Percentiles rank a stretch among this genome's conserved stretches.
These are phyloP conservation scores for Metschnikowia amazonensis DNA, from an alignment of 805 yeast genomes.

Conservation along the genomic window DNA sequence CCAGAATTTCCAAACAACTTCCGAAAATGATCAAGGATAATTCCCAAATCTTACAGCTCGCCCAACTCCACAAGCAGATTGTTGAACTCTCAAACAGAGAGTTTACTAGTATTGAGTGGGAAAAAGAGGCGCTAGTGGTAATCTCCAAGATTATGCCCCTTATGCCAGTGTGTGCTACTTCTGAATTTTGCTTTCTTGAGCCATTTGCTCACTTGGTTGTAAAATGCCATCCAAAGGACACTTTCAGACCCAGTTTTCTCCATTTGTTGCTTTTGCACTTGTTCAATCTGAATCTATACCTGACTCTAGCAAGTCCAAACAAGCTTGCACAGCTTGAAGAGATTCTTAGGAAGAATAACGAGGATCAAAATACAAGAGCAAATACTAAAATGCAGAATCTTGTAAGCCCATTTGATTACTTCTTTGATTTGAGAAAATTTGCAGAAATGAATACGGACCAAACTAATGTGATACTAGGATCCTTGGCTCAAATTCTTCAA, in stretches of 20 bases:
- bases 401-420: constrained; percentile 11
- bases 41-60: constrained; percentile 1
- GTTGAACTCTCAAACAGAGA: neutral
- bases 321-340: neutral
- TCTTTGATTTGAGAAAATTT: constrained; percentile 1
- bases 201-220: constrained; percentile 4
- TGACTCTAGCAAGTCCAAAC: neutral
- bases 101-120: neutral
- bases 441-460: constrained; percentile 1
- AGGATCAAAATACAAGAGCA: neutral
- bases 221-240: constrained; percentile 1
- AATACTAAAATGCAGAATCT: neutral
- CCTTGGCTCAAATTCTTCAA: neutral
- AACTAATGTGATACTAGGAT: neutral
- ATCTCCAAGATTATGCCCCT: neutral
- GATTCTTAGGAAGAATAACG: neutral
- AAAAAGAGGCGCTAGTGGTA: neutral
- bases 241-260: constrained; percentile 6
- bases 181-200: neutral
- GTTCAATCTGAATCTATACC: constrained; percentile 5
- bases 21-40: constrained; percentile 1
- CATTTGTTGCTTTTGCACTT: constrained; percentile 10
- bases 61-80: neutral
- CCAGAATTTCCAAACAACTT: too few relatives aligned
- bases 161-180: neutral